These are phyloP conservation scores for Populus davidiana DNA, from an alignment of 345 rosid genomes.

Conservation along the genomic window DNA sequence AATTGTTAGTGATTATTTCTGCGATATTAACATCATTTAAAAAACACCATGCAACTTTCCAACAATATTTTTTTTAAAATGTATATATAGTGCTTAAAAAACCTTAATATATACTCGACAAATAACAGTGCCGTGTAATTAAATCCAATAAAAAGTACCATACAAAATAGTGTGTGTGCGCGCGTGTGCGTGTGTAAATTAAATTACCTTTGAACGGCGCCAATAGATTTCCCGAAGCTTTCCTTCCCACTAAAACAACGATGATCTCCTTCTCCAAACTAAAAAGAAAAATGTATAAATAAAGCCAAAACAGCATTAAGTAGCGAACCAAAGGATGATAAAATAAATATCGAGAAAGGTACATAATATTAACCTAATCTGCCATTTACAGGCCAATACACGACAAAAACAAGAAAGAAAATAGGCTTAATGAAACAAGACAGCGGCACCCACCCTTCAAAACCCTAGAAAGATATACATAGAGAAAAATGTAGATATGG, in stretches of 20 bases:
- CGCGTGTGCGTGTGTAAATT: background rate
- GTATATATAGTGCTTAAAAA: background rate
- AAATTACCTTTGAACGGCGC: background rate
- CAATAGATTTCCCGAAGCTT: background rate
- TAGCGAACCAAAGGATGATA: background rate
- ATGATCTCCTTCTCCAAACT: conserved; percentile 3
- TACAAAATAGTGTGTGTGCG: background rate
- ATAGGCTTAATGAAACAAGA: too few species aligned
- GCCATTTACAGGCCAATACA: too few species aligned
- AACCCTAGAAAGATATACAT: too few species aligned
- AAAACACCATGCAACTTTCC: background rate
- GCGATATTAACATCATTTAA: too few species aligned
- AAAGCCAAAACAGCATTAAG: background rate
- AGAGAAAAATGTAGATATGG: too few species aligned
- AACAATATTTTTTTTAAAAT: background rate
- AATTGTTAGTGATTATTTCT: background rate
- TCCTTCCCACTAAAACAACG: background rate
- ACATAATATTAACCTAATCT: background rate
- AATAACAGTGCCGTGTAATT: too few species aligned
- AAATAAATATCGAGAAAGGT: background rate
- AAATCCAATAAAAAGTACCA: too few species aligned
- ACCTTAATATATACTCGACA: background rate
- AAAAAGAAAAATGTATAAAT: background rate
- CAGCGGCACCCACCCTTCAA: too few species aligned
- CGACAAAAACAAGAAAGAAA: too few species aligned